Evolutionary conservation across 805 yeast genomes (phyloP).

Genomic region (Metschnikowia continentalis): DNA sequence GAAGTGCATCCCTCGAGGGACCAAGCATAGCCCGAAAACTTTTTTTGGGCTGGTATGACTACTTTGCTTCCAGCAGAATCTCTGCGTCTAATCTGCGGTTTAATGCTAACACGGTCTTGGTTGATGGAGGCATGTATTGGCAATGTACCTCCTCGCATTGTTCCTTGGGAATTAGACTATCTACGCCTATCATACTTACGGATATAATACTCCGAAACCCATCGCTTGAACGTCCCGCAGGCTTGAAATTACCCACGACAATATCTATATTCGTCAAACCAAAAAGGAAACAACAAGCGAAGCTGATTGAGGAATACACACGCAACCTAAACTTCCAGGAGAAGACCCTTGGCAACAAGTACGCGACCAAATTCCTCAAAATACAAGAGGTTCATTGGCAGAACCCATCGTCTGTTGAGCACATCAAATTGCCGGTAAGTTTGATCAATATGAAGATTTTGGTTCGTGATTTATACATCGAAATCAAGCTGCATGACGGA

Average conservation of each 20-base stretch:
- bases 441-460: slow-evolving; percentile 31
- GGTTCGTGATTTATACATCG: slow-evolving; percentile 31
- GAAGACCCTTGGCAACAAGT: slow-evolving; percentile 18
- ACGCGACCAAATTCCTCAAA: slow-evolving; percentile 29
- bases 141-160: slow-evolving; percentile 27
- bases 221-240: slow-evolving; percentile 6
- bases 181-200: slow-evolving; percentile 30
- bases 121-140: slow-evolving; percentile 35
- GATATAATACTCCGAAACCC: slow-evolving; percentile 28
- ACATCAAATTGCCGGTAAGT: slow-evolving; percentile 31
- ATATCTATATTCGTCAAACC: slow-evolving; percentile 32
- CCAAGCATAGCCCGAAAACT: slow-evolving; percentile 24
- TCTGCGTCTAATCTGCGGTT: slow-evolving; percentile 26
- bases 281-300: slow-evolving; percentile 16
- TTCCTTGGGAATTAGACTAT: slow-evolving; percentile 34
- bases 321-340: slow-evolving; percentile 5
- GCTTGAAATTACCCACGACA: slow-evolving; percentile 14
- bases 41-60: slow-evolving; percentile 41
- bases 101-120: slow-evolving; percentile 37
- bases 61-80: slow-evolving; percentile 21
- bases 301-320: slow-evolving; percentile 18
- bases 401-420: slow-evolving; percentile 18
- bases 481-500: slow-evolving; percentile 12
- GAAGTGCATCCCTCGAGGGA: slow-evolving; percentile 5
- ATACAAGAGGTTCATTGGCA: slow-evolving; percentile 22